phyloP scores from a whole-genome alignment of 2,329 filamentous ascomycete species.

The Eutypa lata region DNA sequence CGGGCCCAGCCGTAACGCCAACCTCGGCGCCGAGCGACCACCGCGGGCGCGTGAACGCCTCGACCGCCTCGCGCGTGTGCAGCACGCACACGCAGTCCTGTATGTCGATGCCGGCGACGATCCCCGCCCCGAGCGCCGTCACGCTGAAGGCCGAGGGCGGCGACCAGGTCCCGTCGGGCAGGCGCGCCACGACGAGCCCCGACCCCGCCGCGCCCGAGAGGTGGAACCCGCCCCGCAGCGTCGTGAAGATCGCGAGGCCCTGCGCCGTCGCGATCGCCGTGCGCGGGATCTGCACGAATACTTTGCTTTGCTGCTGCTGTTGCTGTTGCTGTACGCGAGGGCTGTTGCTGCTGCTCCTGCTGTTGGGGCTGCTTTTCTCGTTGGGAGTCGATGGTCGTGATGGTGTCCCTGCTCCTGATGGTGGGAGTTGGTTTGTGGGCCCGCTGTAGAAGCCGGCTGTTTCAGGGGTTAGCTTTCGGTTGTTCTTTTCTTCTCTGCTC shows the following conservation, averaged over 20 bases:
- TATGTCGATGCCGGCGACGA: constrained; percentile 79
- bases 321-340: constrained; percentile 4
- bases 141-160: constrained; percentile 80
- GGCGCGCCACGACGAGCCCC: constrained; percentile 61
- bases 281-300: constrained; percentile 51
- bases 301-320: constrained; percentile 35
- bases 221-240: constrained; percentile 64
- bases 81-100: constrained; percentile 85
- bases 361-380: neutral
- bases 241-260: constrained; percentile 71
- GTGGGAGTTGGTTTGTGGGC: constrained; percentile 20
- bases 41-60: constrained; percentile 72
- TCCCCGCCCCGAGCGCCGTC: constrained; percentile 75
- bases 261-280: constrained; percentile 63
- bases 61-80: constrained; percentile 71
- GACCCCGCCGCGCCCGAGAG: constrained; percentile 65
- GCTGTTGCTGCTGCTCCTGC: constrained; percentile 15
- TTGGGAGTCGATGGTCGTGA: too few species aligned
- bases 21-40: constrained; percentile 61
- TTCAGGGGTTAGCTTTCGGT: constrained; percentile 24
- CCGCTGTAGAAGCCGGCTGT: constrained; percentile 48
- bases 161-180: constrained; percentile 68
- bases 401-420: constrained; percentile 11
- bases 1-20: too few species aligned
- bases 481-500: neutral